A percentile compares a stretch with the other conserved stretches of the same genome.
These are phyloP conservation scores for Elongisporangium senticosum DNA, from an alignment of 352 stramenopile genomes.

Conservation along the genomic window DNA sequence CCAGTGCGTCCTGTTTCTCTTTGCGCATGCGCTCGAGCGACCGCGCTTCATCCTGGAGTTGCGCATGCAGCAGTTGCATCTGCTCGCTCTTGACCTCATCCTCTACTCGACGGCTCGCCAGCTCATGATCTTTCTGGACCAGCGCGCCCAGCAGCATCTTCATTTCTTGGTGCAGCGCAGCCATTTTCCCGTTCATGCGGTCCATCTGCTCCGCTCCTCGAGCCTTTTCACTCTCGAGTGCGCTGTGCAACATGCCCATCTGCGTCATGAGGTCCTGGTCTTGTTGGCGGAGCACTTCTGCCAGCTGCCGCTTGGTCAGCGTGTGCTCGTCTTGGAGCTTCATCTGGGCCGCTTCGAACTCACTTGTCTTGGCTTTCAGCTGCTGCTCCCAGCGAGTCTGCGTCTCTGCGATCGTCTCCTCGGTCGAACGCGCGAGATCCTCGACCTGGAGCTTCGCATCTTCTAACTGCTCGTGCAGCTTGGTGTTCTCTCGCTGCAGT, in stretches of 20 bases:
- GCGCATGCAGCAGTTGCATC: constrained; percentile 24
- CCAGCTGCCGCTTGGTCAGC: constrained; percentile 28
- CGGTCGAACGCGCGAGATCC: neutral
- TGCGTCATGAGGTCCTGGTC: constrained; percentile 67
- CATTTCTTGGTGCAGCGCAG: constrained; percentile 54
- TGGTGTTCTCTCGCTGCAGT: constrained; percentile 37
- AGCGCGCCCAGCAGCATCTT: constrained; percentile 65
- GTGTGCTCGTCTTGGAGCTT: constrained; percentile 31
- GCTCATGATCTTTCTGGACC: constrained; percentile 51
- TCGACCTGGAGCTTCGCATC: constrained; percentile 37
- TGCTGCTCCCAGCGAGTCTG: constrained; percentile 13
- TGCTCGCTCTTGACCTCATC: constrained; percentile 22
- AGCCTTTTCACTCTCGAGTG: constrained; percentile 41
- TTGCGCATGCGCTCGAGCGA: constrained; percentile 17
- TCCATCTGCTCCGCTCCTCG: constrained; percentile 30
- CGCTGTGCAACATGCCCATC: constrained; percentile 35
- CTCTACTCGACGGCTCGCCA: constrained; percentile 26
- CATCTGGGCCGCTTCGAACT: constrained; percentile 1
- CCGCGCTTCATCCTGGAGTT: constrained; percentile 28
- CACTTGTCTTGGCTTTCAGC: neutral
- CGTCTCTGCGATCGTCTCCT: constrained; percentile 2
- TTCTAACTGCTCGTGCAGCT: constrained; percentile 21
- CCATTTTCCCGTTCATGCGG: constrained; percentile 41
- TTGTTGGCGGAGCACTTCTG: constrained; percentile 47
- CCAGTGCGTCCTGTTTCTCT: constrained; percentile 37